Base-by-base conservation (phyloP, 768 basidiomycete species). In the Termitomyces sp. region DNA sequence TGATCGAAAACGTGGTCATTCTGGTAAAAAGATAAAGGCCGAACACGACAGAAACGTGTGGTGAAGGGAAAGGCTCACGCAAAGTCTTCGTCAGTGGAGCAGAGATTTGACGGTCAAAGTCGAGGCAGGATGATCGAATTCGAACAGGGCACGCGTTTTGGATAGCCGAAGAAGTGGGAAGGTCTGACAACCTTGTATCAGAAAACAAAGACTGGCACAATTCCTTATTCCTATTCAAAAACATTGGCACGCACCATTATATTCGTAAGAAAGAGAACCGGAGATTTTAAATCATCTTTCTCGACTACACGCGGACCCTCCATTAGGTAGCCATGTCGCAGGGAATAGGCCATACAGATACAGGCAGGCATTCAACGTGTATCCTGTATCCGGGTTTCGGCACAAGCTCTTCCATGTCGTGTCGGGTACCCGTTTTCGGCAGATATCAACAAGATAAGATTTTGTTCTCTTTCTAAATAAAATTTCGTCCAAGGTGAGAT, bases 1-100 rank as follows among this genome's bases (percentile, higher is more conserved):
- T 80, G 87, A 89, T 90, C 87, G 85, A 77, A 74, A 91, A 91
- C 88, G 90, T 90, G 90, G 81, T 78, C 76, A 70, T 72, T 52
- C 75, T 78, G 79, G 81, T 81, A 84, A 87, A 82, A 75, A 81
- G 83, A 89, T 84, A 85, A 85, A 84, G 81, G 76, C 64, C 83
- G 84, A 84, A 82, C 83, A 79, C 78, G 80, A 81, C 77, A 81
- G 79, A 78, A 88, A 90, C 89, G 87, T 91, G 89, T 81, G 79
- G 76, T 76, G 72, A 75, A 84, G 85, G 88, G 88, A 84, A 79
- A 83, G 79, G 75, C 81, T 81, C 81, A 71, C 66, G 79, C 77
- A 78, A 77, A 78, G 79, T 73, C 75, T 82, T 84, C 83, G 81
- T 76, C 76, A 80, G 87, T 91, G 88, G 89, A 89, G 87, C 79